A percentile compares a stretch with the other conserved stretches of the same genome.
phyloP scores from a whole-genome alignment of 1,139 yeast species.

The Candida sanyaensis region DNA sequence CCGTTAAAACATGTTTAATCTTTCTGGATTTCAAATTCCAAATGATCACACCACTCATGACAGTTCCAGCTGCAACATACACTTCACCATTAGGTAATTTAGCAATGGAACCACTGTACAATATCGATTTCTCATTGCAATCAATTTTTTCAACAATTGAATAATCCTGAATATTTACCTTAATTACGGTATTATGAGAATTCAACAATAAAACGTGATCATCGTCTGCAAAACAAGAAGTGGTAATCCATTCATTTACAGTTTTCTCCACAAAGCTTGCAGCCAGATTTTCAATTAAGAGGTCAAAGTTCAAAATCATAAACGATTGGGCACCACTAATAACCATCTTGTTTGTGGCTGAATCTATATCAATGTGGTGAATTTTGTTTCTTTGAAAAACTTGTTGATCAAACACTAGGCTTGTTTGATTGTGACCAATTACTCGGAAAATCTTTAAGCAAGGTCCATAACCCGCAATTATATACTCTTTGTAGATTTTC shows the following conservation, averaged over 20 bases:
- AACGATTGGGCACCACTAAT: conserved; percentile 79
- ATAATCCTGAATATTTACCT: conserved; percentile 35
- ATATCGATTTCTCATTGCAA: conserved; percentile 75
- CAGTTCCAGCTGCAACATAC: conserved; percentile 84
- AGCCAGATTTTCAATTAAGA: conserved; percentile 17
- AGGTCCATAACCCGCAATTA: conserved; percentile 81
- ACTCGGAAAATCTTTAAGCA: conserved; percentile 53
- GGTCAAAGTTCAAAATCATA: conserved; percentile 33
- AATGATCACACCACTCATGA: conserved; percentile 79
- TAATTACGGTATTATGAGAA: conserved; percentile 75
- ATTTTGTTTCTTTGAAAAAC: conserved; percentile 73
- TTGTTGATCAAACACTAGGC: conserved; percentile 39
- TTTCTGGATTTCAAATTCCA: conserved; percentile 61
- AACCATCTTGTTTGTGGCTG: conserved; percentile 33
- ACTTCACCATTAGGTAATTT: conserved; percentile 45
- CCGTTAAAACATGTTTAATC: conserved; percentile 57
- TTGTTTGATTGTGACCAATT: conserved; percentile 29
- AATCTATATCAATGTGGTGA: conserved; percentile 61
- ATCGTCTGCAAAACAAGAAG: conserved; percentile 50
- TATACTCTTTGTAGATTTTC: conserved; percentile 36
- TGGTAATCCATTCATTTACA: conserved; percentile 76
- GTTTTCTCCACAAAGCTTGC: conserved; percentile 41
- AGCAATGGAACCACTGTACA: conserved; percentile 81
- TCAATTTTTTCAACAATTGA: conserved; percentile 41
- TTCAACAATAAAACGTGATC: conserved; percentile 56